phyloP scores from a whole-genome alignment of 2,329 filamentous ascomycete species.

The Venturia pyrina region DNA sequence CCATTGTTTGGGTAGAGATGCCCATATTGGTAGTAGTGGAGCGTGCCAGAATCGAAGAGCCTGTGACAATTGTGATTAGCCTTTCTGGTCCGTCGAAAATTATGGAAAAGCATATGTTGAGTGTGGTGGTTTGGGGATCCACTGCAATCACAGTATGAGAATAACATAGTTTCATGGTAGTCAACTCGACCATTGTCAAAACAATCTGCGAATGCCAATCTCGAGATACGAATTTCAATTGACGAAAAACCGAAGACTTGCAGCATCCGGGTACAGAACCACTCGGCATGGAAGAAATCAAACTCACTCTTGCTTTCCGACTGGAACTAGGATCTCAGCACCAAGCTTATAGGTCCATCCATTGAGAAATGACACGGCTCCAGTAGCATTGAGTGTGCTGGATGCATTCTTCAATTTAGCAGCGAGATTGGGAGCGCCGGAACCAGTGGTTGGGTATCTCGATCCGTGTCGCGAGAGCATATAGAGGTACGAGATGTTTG shows the following conservation, averaged over 20 bases:
- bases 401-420: slow-evolving; percentile 47
- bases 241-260: too few species aligned
- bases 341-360: slow-evolving; percentile 61
- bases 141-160: too few species aligned
- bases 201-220: too few species aligned
- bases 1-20: slow-evolving; percentile 57
- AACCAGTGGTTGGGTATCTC: slow-evolving; percentile 57
- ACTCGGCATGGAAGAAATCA: background rate
- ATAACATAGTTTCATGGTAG: too few species aligned
- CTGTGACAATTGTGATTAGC: background rate
- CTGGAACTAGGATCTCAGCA: slow-evolving; percentile 60
- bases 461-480: slow-evolving; percentile 67
- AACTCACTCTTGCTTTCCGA: slow-evolving; percentile 54
- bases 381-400: slow-evolving; percentile 46
- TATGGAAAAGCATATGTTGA: too few species aligned
- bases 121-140: too few species aligned
- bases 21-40: slow-evolving; percentile 65
- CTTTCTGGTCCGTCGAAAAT: background rate
- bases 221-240: too few species aligned
- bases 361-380: slow-evolving; percentile 55
- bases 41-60: slow-evolving; percentile 57
- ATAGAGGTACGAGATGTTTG: slow-evolving; percentile 60
- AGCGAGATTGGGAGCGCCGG: slow-evolving; percentile 46
- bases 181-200: too few species aligned
- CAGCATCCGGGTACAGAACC: background rate